phyloP scores from a whole-genome alignment of 2,329 filamentous ascomycete species.

The Aurifilum marmelostoma region DNA sequence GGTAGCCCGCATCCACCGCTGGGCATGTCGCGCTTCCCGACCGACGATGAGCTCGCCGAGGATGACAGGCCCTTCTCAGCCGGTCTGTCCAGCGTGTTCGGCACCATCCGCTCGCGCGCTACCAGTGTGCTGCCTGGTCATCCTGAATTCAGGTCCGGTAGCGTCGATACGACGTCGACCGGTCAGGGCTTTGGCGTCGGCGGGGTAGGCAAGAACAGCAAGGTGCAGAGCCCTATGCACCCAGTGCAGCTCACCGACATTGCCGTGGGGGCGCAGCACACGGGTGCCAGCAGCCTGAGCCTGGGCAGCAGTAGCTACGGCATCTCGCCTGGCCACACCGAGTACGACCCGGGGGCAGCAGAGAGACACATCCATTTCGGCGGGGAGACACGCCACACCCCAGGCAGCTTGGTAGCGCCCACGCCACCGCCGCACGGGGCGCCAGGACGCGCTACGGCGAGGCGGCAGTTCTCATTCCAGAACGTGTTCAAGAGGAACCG shows the following conservation, averaged over 20 bases:
- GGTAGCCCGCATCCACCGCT: conserved; percentile 68
- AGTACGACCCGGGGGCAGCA: conserved; percentile 44
- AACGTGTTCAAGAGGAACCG: conserved; percentile 72
- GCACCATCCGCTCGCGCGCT: conserved; percentile 55
- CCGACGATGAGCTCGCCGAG: conserved; percentile 63
- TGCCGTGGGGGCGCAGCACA: conserved; percentile 51
- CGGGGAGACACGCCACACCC: conserved; percentile 41
- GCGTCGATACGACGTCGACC: conserved; percentile 28
- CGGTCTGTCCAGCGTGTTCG: conserved; percentile 58
- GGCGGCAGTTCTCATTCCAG: conserved; percentile 89
- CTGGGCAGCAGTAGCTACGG: conserved; percentile 55
- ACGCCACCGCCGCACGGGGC: conserved; percentile 56
- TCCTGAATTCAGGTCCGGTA: conserved; percentile 44
- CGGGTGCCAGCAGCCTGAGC: conserved; percentile 43
- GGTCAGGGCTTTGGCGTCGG: background rate
- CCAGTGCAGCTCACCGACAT: conserved; percentile 68
- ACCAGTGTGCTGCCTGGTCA: conserved; percentile 46
- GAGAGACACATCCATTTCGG: conserved; percentile 53
- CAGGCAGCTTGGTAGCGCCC: conserved; percentile 50
- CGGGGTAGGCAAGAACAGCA: conserved; percentile 32
- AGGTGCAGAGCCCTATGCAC: conserved; percentile 59
- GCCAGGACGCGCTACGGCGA: conserved; percentile 51
- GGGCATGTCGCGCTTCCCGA: conserved; percentile 85
- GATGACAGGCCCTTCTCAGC: conserved; percentile 53
- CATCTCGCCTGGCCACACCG: conserved; percentile 49